These are phyloP conservation scores for Pythium vanterpoolii DNA, from an alignment of 352 stramenopile genomes.

Conservation along the genomic window DNA sequence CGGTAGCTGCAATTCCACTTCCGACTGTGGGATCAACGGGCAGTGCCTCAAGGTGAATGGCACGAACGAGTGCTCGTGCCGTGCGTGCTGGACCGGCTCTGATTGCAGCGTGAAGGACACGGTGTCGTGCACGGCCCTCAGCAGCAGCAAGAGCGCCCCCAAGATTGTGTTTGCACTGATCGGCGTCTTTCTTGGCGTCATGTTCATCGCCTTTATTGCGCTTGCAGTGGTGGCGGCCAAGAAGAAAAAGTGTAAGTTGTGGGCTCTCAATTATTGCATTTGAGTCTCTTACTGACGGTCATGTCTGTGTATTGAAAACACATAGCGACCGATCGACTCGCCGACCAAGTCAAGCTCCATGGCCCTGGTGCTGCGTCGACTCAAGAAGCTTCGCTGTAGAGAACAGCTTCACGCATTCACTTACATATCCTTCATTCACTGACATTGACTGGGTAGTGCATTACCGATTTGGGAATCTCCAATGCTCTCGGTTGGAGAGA, in stretches of 20 bases:
- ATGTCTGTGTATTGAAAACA: background rate
- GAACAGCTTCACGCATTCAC: background rate
- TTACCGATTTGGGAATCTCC: background rate
- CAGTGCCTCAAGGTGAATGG: conserved; percentile 66
- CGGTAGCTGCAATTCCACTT: conserved; percentile 54
- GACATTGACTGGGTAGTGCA: background rate
- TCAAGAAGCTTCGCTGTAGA: conserved; percentile 5
- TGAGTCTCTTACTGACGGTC: background rate
- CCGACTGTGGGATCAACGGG: conserved; percentile 68
- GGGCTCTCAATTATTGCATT: background rate
- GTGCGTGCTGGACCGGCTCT: conserved; percentile 71
- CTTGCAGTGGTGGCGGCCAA: conserved; percentile 66
- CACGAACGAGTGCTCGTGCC: conserved; percentile 62
- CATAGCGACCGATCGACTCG: conserved; percentile 62
- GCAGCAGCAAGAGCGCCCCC: conserved; percentile 52
- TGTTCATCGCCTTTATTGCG: conserved; percentile 70
- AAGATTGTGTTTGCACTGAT: conserved; percentile 71
- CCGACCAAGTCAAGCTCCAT: conserved; percentile 52
- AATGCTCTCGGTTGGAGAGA: no score
- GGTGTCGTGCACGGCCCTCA: conserved; percentile 56
- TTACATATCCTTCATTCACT: background rate
- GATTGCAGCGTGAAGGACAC: conserved; percentile 80
- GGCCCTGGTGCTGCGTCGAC: conserved; percentile 8
- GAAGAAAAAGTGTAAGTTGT: conserved; percentile 58
- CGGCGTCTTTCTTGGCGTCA: conserved; percentile 62